A percentile compares a stretch with the other conserved stretches of the same genome.
These are phyloP conservation scores for Domatiomyces globalis DNA, from an alignment of 2,329 filamentous ascomycete species.

Conservation along the genomic window DNA sequence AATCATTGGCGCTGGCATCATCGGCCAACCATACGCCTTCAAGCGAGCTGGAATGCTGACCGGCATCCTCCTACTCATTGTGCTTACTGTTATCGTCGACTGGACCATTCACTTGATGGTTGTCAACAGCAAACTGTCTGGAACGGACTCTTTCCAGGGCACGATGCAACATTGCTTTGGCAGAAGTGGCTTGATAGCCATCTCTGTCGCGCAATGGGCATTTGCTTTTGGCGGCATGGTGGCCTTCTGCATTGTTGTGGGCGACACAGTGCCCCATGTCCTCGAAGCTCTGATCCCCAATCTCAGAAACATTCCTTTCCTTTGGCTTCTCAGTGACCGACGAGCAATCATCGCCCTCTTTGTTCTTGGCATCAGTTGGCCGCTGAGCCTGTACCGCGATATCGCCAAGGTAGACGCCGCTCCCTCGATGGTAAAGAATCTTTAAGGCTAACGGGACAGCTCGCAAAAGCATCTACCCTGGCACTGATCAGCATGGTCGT, in stretches of 20 bases:
- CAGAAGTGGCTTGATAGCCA: constrained; percentile 71
- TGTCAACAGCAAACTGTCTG: constrained; percentile 91
- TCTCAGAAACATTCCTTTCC: constrained; percentile 54
- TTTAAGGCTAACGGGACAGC: constrained; percentile 38
- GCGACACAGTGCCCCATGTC: constrained; percentile 90
- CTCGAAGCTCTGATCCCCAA: constrained; percentile 68
- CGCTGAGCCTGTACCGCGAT: constrained; percentile 83
- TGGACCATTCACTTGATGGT: constrained; percentile 98
- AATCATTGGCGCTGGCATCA: constrained; percentile 68
- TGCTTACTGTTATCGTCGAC: constrained; percentile 72
- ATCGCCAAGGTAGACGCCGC: constrained; percentile 66
- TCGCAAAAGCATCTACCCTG: constrained; percentile 89
- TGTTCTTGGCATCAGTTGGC: constrained; percentile 72
- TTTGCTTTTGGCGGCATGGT: constrained; percentile 99
- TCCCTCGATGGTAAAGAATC: constrained; percentile 1
- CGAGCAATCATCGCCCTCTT: constrained; percentile 78
- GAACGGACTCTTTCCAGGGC: constrained; percentile 83
- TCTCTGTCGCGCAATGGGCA: constrained; percentile 85
- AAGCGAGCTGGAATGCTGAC: constrained; percentile 75
- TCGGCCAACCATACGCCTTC: constrained; percentile 89
- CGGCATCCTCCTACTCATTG: constrained; percentile 63
- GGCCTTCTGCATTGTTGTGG: constrained; percentile 93
- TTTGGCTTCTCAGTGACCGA: constrained; percentile 71
- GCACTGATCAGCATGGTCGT: constrained; percentile 85
- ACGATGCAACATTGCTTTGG: constrained; percentile 96